A percentile compares a stretch with the other conserved stretches of the same genome.
These are phyloP conservation scores for Dactylellina cionopaga DNA, from an alignment of 2,329 filamentous ascomycete species.

Conservation along the genomic window DNA sequence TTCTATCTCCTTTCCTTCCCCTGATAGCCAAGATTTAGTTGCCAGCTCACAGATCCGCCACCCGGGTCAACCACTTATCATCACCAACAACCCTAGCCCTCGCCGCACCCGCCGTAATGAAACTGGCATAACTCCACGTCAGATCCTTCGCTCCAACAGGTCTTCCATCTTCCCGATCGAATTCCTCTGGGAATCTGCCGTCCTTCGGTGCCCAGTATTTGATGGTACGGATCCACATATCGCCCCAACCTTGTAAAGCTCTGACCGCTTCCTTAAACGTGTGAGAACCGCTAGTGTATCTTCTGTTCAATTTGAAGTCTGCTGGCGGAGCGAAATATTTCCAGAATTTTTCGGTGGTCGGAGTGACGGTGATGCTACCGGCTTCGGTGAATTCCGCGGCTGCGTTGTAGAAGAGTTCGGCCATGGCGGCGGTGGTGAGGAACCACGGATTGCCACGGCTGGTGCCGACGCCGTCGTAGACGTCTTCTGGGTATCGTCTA, in stretches of 20 bases:
- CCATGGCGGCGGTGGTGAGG: constrained; percentile 77
- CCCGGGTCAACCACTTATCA: constrained; percentile 21
- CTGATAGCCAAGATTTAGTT: neutral
- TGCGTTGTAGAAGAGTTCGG: constrained; percentile 82
- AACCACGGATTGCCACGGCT: constrained; percentile 76
- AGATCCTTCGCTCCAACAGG: constrained; percentile 66
- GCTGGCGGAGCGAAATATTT: constrained; percentile 52
- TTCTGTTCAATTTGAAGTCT: constrained; percentile 8
- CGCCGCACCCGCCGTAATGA: constrained; percentile 66
- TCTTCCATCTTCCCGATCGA: constrained; percentile 61
- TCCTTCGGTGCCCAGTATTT: constrained; percentile 58
- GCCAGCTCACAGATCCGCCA: constrained; percentile 36
- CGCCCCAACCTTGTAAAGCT: constrained; percentile 48
- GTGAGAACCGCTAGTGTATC: constrained; percentile 29
- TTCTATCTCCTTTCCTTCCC: neutral
- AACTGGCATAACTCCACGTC: constrained; percentile 78
- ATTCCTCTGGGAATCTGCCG: constrained; percentile 66
- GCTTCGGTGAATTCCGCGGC: constrained; percentile 74
- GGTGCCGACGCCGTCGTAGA: constrained; percentile 72
- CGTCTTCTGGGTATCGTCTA: constrained; percentile 76
- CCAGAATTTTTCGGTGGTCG: constrained; percentile 77
- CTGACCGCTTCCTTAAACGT: constrained; percentile 46
- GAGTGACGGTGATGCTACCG: constrained; percentile 73
- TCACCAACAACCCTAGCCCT: constrained; percentile 41
- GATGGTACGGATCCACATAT: constrained; percentile 50